Base-by-base conservation (phyloP, 352 stramenopile genomes). In the Phytophthora cactorum region DNA sequence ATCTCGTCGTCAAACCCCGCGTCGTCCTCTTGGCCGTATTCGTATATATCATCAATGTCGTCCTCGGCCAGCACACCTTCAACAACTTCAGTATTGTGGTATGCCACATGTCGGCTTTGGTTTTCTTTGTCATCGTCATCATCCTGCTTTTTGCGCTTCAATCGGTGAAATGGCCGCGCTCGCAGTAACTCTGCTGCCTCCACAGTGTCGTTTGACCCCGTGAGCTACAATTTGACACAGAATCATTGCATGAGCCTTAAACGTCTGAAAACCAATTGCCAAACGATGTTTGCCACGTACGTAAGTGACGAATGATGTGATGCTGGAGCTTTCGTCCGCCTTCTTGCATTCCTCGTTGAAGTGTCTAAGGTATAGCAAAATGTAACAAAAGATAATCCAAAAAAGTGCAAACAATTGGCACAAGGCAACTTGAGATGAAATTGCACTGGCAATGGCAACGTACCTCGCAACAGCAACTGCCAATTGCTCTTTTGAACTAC, bases 291-390 rank as follows among this genome's bases (percentile, higher is more conserved):
- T 62, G 1, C 8, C 28, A 66, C 82, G 34, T 75, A 94, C 86
- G 34, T 89, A 94, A 44, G 74, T 71, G 29, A 92, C 63, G 27
- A 93, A 93, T 22, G 79, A 86, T 34, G 77, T 57, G 43, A 94
- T 92, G 44, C 77, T 90, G 14, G 67, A 68, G 31, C 74, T 66
- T 70, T 94, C 86, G 43, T 94, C 81, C 4, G 80, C 64, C 27
- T 72, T 76, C 46, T 88, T 78, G 66, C 84, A 88, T 45, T 81
- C 79, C n/a, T 90, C 68, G 15, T 77, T 80, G 59, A 92, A 92
- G 66, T 92, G 86, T 31, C 85, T 91, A 53, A 22, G 14, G 28
- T 36, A 36, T 32, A 49, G 4, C 28, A 54, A 74, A 63, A 52
- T 10, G 17, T 47, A 2, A 5, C 9, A 46, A 44, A 44, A 49